Base-by-base conservation (phyloP, 2,329 filamentous ascomycete species). In the Sporothrix globosa region DNA sequence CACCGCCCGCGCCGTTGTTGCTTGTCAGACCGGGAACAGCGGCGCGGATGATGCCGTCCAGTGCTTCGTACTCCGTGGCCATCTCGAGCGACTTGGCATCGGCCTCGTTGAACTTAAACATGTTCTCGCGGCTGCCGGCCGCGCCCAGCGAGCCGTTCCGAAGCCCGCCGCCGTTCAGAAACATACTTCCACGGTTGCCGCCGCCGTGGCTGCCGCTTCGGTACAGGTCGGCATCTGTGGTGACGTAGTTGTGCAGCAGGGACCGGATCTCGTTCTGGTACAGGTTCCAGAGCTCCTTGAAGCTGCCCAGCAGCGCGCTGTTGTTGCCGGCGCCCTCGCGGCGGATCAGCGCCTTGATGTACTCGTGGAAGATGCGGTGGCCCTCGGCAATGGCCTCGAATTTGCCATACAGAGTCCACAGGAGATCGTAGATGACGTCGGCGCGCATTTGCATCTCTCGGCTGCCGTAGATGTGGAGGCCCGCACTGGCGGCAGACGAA, bases 211-310 rank as follows among this genome's bases (percentile, higher is more conserved):
- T 50, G 17, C 77, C 78, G n/a, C 79, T 76, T 1, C 85, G 87
- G 75, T 89, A 90, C 17, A 90, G 82, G 73, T 96, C 91, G 34
- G 92, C 93, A 77, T 97, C 93, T 1, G 93, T 96, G 0, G 96
- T 96, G 67, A 99, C 88, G 78, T 99, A 98, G 78, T 97, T 97
- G 80, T 98, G 96, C 70, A 99, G 83, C 17, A 99, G 83, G 5
- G 94, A 96, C 54, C 94, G 89, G 74, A 99, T 98, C 84, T 99
- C 96, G 80, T 96, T 98, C 78, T 99, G 96, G 76, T 97, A 95
- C 9, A 99, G 83, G 77, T 97, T 97, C 96, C 96, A 99, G 53
- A 99, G 83, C 81, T 98, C 96, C 77, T 95, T 96, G 81, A 99
- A 99, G 70, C 93, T 93, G 69, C 93, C 90, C 6, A 93, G 90